These are phyloP conservation scores for Ziziphus jujuba DNA, from an alignment of 306 rosid species.

Conservation along the genomic window DNA sequence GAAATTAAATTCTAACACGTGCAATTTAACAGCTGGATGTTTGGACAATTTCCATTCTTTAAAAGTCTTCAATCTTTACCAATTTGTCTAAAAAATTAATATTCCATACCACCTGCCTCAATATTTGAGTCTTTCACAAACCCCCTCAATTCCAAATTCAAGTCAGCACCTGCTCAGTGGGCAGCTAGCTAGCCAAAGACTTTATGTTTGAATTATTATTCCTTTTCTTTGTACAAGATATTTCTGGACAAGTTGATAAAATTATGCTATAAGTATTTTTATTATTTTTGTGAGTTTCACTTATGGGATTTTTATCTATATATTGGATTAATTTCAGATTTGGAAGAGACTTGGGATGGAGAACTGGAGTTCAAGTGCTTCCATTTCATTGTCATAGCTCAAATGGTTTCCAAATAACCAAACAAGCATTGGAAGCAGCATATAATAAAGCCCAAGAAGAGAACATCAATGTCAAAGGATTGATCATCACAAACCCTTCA, in stretches of 20 bases:
- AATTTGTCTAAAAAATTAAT: not conserved
- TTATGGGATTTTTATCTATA: not conserved
- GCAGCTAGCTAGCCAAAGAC: too few species aligned
- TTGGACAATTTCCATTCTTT: conserved; percentile 15
- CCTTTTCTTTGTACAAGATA: too few species aligned
- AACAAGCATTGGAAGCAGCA: conserved; percentile 61
- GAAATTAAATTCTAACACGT: conserved; percentile 7
- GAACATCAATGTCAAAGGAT: conserved; percentile 66
- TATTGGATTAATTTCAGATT: conserved; percentile 45
- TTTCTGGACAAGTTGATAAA: too few species aligned
- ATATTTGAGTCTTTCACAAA: conserved; percentile 1
- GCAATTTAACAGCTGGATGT: conserved; percentile 18
- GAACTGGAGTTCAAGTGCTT: conserved; percentile 62
- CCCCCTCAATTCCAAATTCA: not conserved
- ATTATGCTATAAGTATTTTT: too few species aligned
- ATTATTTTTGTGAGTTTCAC: not conserved
- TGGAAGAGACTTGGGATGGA: conserved; percentile 70
- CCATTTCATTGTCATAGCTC: conserved; percentile 74
- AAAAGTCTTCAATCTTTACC: not conserved
- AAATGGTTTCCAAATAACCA: conserved; percentile 67
- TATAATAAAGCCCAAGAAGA: conserved; percentile 53
- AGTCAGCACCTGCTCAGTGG: not conserved
- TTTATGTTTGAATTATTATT: too few species aligned
- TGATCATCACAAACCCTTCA: conserved; percentile 85
- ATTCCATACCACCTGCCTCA: not conserved